Percentiles rank a stretch among this genome's conserved stretches.
phyloP scores from a whole-genome alignment of 345 rosid species.

The Eucalyptus pauciflora region DNA sequence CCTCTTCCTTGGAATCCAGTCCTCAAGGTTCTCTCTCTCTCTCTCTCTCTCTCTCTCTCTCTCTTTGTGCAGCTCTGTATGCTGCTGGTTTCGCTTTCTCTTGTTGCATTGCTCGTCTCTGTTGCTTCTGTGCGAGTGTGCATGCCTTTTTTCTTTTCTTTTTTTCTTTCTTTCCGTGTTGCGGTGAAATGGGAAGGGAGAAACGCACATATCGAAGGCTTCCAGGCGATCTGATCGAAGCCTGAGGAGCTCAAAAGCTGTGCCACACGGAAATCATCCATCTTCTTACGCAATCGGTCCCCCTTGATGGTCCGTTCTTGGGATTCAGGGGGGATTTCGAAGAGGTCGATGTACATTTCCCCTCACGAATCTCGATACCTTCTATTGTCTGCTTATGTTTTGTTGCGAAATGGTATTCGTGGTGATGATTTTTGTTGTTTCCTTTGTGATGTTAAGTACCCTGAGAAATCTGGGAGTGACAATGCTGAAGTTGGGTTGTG shows the following conservation, averaged over 20 bases:
- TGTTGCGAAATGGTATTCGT: not conserved
- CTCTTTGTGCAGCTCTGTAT: not conserved
- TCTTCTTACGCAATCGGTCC: not conserved
- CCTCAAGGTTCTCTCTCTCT: not conserved
- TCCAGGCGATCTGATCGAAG: slow-evolving; percentile 18
- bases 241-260: slow-evolving; percentile 73
- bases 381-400: not conserved
- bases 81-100: not conserved
- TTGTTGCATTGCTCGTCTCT: not conserved
- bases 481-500: not conserved
- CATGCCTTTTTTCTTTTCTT: too few relatives aligned
- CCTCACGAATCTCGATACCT: not conserved
- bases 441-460: too few relatives aligned
- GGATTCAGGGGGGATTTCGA: not conserved
- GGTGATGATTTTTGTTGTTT: too few relatives aligned
- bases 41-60: not conserved
- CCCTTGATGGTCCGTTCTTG: slow-evolving; percentile 3
- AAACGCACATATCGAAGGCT: slow-evolving; percentile 85
- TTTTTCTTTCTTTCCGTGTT: not conserved
- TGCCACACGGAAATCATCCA: slow-evolving; percentile 42
- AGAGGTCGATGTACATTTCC: slow-evolving; percentile 16
- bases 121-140: not conserved
- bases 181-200: not conserved
- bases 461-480: not conserved
- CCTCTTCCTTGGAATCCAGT: not conserved